These are phyloP conservation scores for Diaporthe batatas DNA, from an alignment of 2,329 filamentous ascomycete genomes.

Conservation along the genomic window DNA sequence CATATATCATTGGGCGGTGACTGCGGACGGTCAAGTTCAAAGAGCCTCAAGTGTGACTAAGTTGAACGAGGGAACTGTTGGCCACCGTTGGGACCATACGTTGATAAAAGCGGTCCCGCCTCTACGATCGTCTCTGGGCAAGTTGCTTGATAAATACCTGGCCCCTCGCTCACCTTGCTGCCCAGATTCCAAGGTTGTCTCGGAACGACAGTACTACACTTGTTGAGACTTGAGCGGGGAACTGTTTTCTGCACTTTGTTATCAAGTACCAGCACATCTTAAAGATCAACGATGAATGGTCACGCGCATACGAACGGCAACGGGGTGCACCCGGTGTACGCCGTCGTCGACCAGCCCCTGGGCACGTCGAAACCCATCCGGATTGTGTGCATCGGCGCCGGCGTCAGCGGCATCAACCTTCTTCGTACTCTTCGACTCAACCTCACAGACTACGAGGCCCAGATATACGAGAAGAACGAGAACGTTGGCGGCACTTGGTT, in stretches of 20 bases:
- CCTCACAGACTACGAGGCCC: slow-evolving; percentile 58
- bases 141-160: slow-evolving; percentile 31
- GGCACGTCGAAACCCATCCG: slow-evolving; percentile 57
- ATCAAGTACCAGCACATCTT: not conserved
- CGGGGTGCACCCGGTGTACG: slow-evolving; percentile 48
- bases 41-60: slow-evolving; percentile 6
- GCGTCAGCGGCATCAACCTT: slow-evolving; percentile 60
- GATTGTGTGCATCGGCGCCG: slow-evolving; percentile 60
- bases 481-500: slow-evolving; percentile 70
- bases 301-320: slow-evolving; percentile 41
- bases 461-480: slow-evolving; percentile 69
- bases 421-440: slow-evolving; percentile 59
- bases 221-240: not conserved
- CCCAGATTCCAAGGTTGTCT: not conserved
- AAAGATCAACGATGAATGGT: slow-evolving; percentile 26
- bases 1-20: slow-evolving; percentile 13
- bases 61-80: slow-evolving; percentile 6
- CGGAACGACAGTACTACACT: not conserved
- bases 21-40: slow-evolving; percentile 1
- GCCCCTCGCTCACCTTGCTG: not conserved
- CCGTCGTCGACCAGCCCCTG: slow-evolving; percentile 54
- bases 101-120: slow-evolving; percentile 10
- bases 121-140: not conserved
- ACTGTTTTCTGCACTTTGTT: slow-evolving; percentile 28
- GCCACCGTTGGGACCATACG: slow-evolving; percentile 10